Percentiles rank a stretch among this genome's conserved stretches.
These are phyloP conservation scores for Mucor velutinosus DNA, from an alignment of 371 early-diverging fungal genomes.

Conservation along the genomic window DNA sequence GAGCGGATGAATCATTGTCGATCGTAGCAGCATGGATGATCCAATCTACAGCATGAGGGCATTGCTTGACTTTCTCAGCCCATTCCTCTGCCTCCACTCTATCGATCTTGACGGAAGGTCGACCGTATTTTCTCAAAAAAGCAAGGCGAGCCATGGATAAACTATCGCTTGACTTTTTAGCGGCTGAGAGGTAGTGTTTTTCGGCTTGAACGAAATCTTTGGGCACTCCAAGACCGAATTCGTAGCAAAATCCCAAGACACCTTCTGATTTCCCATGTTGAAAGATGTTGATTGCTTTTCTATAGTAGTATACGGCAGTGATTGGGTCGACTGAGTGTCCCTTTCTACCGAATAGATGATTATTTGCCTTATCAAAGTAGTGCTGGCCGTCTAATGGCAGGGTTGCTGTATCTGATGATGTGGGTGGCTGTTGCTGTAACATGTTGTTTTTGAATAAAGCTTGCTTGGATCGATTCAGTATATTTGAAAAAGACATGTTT, in stretches of 20 bases:
- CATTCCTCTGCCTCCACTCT: conserved; percentile 67
- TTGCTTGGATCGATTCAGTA: conserved; percentile 14
- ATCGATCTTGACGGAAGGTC: conserved; percentile 71
- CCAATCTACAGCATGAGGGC: conserved; percentile 55
- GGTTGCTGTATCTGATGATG: conserved; percentile 1
- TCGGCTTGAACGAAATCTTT: conserved; percentile 61
- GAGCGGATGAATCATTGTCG: conserved; percentile 37
- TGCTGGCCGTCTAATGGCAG: conserved; percentile 16
- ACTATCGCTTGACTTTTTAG: conserved; percentile 37
- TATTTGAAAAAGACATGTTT: not conserved
- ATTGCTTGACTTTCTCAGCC: conserved; percentile 37
- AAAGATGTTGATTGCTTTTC: conserved; percentile 38
- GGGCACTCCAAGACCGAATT: conserved; percentile 73
- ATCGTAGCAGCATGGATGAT: conserved; percentile 56
- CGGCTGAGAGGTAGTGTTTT: conserved; percentile 52
- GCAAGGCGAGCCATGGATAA: conserved; percentile 65
- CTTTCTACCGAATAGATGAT: conserved; percentile 59
- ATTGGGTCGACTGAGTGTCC: conserved; percentile 38
- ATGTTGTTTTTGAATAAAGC: conserved; percentile 4
- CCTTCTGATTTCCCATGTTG: conserved; percentile 48
- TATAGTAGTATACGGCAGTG: conserved; percentile 49
- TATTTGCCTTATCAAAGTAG: conserved; percentile 48
- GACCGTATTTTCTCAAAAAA: conserved; percentile 77
- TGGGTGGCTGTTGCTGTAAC: conserved; percentile 1
- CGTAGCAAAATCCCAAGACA: conserved; percentile 68